Conservation (phyloP, 345 rosid species). For the Mallotus nudiflorus region DNA sequence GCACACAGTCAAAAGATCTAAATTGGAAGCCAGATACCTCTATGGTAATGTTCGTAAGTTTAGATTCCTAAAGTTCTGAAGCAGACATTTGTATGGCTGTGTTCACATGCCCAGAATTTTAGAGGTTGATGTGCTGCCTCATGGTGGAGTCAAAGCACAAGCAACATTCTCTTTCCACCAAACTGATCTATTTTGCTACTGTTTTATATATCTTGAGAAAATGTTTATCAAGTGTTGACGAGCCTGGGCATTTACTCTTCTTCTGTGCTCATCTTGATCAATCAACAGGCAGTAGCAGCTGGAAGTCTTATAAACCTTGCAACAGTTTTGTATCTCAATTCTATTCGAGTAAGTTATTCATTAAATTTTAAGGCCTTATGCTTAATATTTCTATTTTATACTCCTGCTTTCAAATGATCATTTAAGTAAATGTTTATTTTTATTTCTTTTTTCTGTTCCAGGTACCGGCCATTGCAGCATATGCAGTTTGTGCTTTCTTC, state of each 20-base stretch:
- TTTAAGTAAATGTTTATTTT: constrained; percentile 14
- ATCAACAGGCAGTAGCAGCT: constrained; percentile 86
- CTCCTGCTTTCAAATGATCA: neutral
- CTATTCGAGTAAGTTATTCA: constrained; percentile 64
- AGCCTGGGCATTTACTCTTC: neutral
- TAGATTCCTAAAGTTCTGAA: too few species aligned
- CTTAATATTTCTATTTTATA: neutral
- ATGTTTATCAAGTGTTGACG: neutral
- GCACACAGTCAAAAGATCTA: neutral
- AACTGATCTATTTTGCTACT: neutral
- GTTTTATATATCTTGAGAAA: neutral
- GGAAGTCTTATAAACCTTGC: constrained; percentile 95
- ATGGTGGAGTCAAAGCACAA: neutral
- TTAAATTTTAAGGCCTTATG: neutral
- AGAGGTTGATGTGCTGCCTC: neutral
- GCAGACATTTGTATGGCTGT: neutral
- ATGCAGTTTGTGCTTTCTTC: constrained; percentile 66
- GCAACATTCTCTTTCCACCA: neutral
- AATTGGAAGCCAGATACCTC: neutral
- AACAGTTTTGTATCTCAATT: constrained; percentile 82
- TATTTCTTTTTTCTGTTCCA: constrained; percentile 29
- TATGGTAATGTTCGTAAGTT: neutral
- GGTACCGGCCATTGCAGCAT: constrained; percentile 78
- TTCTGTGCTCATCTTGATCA: constrained; percentile 15
- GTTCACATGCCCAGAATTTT: neutral